Percentiles rank a stretch among this genome's conserved stretches.
These are phyloP conservation scores for Boletus reticulatus DNA, from an alignment of 768 basidiomycete genomes.

Conservation along the genomic window DNA sequence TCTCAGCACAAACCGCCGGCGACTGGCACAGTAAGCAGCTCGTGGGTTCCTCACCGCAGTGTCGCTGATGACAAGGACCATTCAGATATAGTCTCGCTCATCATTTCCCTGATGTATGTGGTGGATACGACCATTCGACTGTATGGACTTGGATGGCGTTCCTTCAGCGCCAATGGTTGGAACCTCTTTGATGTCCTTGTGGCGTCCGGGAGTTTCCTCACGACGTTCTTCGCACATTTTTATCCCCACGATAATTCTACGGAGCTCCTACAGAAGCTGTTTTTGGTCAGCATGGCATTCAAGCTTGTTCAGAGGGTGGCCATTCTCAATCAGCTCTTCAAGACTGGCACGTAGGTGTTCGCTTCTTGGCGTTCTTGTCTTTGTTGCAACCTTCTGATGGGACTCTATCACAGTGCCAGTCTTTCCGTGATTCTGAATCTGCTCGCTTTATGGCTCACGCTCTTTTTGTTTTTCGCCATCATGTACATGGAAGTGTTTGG, in stretches of 20 bases:
- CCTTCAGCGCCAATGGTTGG: slow-evolving; percentile 91
- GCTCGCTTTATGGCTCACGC: slow-evolving; percentile 80
- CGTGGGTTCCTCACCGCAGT: slow-evolving; percentile 1
- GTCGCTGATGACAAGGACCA: slow-evolving; percentile 12
- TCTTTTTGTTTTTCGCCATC: slow-evolving; percentile 92
- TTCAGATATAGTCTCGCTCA: slow-evolving; percentile 74
- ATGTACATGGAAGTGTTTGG: slow-evolving; percentile 89
- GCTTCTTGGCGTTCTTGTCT: neutral
- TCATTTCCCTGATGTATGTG: slow-evolving; percentile 67
- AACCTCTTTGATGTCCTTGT: slow-evolving; percentile 87
- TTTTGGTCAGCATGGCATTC: slow-evolving; percentile 90
- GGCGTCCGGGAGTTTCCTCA: slow-evolving; percentile 77
- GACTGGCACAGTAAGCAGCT: slow-evolving; percentile 54
- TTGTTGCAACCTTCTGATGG: neutral
- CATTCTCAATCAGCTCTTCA: slow-evolving; percentile 92
- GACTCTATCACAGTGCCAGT: slow-evolving; percentile 56
- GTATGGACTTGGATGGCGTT: slow-evolving; percentile 79
- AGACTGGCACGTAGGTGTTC: slow-evolving; percentile 81
- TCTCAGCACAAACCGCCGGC: slow-evolving; percentile 51
- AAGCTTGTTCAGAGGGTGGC: slow-evolving; percentile 90
- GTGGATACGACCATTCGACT: slow-evolving; percentile 77
- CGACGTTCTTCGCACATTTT: slow-evolving; percentile 72
- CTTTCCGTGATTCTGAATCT: slow-evolving; percentile 83
- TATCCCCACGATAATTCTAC: slow-evolving; percentile 45
- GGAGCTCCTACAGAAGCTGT: slow-evolving; percentile 81